Base-by-base conservation (phyloP, 768 basidiomycete genomes). In the Pleurotus citrinopileatus region DNA sequence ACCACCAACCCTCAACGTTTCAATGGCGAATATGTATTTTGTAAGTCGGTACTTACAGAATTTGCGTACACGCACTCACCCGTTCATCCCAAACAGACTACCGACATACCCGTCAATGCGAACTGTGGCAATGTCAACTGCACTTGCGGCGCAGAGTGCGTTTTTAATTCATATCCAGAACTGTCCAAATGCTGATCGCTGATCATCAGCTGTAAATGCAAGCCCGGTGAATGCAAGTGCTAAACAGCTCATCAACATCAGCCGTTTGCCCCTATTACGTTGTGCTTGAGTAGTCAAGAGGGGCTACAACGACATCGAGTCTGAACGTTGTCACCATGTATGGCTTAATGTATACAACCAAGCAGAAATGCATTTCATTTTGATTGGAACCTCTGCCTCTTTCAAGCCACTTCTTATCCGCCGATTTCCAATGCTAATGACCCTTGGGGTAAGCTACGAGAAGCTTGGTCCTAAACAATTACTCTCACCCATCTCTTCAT, bases 191-290 rank as follows among this genome's bases (percentile, higher is more conserved):
- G 42, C 42, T 57, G 56, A 32, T 53, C 54, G 10, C n/a, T 13
- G 0, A 22, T 27, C 13, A 28, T 20, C 55, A 86, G 84, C 56
- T 87, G 84, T 74, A 54, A 57, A 23, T 86, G 85, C 78, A 77
- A 79, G 70, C 63, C 81, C 47, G 80, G 76, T 51, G 77, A 79
- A 57, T 86, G 84, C 84, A 85, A 84, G 70, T 87, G 82, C 75
- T 83, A 67, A 78, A 58, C 52, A 56, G 54, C 34, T 53, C 46
- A 38, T 56, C 27, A 28, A 27, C 15, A n/a, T n/a, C n/a, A n/a
- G n/a, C n/a, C n/a, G n/a, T n/a, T n/a, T n/a, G n/a, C n/a, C 23
- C 5, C 45, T 19, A 27, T 13, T n/a, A 43, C 42, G 43, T 40
- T 19, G 12, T 36, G 9, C 28, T 6, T 32, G 6, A 32, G 29